Evolutionary conservation across 179 eudicot genomes (phyloP), one percentile per base, ranked within the genome.

Genomic region (Beta corolliflora): DNA sequence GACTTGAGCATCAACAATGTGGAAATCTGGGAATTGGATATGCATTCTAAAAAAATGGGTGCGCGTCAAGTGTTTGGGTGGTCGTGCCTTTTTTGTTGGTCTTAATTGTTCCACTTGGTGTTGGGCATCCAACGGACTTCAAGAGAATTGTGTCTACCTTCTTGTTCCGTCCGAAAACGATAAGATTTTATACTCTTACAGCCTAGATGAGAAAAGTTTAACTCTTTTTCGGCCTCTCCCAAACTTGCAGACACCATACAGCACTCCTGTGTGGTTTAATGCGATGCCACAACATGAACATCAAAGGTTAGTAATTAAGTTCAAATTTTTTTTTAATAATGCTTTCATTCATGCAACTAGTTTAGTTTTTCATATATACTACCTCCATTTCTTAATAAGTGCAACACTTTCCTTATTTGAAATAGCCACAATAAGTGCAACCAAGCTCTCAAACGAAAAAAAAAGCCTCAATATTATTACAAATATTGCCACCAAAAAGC

Each of bases 121-220:
- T 64, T 64, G 69, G 69, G 44, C 36, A 64, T 21, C 44, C 9
- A 64, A 25, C 12, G 44, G 31, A 54, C 16, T 81, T 0, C 68
- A 81, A 25, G 68, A 68, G 25, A 65, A 81, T 56, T 81, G 75
- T 75, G 31, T 81, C 29, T 79, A 79, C 75, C 66, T 66, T 75
- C 29, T 23, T 41, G 16, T 31, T 55, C 11, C 5, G 0, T 8
- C 10, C n/a, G 19, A 9, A 2, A 4, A 1, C 6, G 14, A 12
- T 5, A 29, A 13, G 9, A 10, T 36, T 8, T 48, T 67, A 1
- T 65, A 59, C 68, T 29, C 21, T 19, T 75, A 81, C 44, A 81
- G 21, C 29, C 25, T 81, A 2, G 9, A 67, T 15, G 74, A 81
- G 23, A 9, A 48, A 41, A 81, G 75, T 52, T 55, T 56, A 1